Base-by-base conservation (phyloP, 345 rosid genomes). In the Passiflora organensis region DNA sequence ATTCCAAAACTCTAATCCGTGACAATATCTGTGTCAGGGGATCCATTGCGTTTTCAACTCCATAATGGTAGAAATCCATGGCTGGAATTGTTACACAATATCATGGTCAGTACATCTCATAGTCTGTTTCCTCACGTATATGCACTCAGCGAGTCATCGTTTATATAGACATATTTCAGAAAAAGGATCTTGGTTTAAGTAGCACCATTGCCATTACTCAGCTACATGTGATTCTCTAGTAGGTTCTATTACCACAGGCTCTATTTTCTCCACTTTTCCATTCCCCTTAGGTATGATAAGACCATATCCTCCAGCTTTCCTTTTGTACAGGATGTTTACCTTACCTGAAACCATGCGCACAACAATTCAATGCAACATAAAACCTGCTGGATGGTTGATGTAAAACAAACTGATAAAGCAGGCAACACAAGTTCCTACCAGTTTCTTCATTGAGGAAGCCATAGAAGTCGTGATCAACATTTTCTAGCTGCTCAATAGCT, bases 401-500 rank as follows among this genome's bases (percentile, higher is more conserved):
- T 1, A 16, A 34, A 44, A 56, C 48, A 44, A 32, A 18, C 5
- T 19, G 38, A 43, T 0, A 53, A 1, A 22, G n/a, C n/a, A n/a
- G 22, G 49, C 13, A 23, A 32, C 9, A 11, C 1, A 43, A 36
- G 25, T 25, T 55, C 74, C 54, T 80, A 91, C 98, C 93, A 2
- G 96, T 91, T 71, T 84, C 93, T 77, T 88, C 95, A 39, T 88
- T 84, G 43, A 84, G 76, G 66, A 88, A 91, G 51, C 82, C 96
- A 56, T 88, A 91, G 72, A 91, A 91, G 60, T 86, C 96, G 4
- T 91, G 98, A 65, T 75, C 78, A 34, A 91, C 79, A 62, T 78
- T 73, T 58, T 91, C 91, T 67, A 88, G 77, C 83, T 88, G 98
- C 82, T 84, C 93, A 2, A 84, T 72, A 20, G 96, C 98, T 64